Percentiles rank a stretch among this genome's conserved stretches.
Evolutionary conservation across 345 rosid genomes (phyloP).

Genomic region (Passiflora organensis): DNA sequence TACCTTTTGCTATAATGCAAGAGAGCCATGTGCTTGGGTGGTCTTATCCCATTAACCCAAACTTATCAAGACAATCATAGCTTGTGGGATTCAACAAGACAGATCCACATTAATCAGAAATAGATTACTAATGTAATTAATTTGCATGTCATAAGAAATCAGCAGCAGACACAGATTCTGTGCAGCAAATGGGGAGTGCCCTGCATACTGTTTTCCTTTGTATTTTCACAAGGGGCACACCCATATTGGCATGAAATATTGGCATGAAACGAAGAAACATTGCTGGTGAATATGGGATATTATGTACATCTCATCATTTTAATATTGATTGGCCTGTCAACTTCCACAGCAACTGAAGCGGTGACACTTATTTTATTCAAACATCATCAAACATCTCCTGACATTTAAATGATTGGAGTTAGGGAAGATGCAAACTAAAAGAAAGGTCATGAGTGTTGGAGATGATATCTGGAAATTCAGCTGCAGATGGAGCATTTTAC

Average conservation of each 20-base stretch:
- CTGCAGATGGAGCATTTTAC: slow-evolving; percentile 59
- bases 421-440: neutral
- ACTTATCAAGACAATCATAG: slow-evolving; percentile 27
- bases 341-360: neutral
- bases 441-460: neutral
- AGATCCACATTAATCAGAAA: neutral
- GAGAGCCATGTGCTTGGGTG: slow-evolving; percentile 39
- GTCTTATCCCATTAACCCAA: slow-evolving; percentile 19
- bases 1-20: slow-evolving; percentile 17
- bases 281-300: no score
- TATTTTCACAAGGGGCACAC: neutral
- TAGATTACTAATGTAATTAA: neutral
- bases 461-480: slow-evolving; percentile 19
- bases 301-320: no score
- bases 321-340: no score
- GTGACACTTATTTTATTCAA: no score
- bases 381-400: no score
- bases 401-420: no score
- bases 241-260: neutral
- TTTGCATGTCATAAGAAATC: neutral
- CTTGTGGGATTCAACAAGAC: slow-evolving; percentile 12
- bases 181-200: no score
- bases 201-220: no score
- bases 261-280: no score
- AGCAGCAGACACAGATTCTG: neutral